A percentile compares a stretch with the other conserved stretches of the same genome.
phyloP scores from a whole-genome alignment of 1,284 basidiomycete genomes.

The Volvariella volvacea region DNA sequence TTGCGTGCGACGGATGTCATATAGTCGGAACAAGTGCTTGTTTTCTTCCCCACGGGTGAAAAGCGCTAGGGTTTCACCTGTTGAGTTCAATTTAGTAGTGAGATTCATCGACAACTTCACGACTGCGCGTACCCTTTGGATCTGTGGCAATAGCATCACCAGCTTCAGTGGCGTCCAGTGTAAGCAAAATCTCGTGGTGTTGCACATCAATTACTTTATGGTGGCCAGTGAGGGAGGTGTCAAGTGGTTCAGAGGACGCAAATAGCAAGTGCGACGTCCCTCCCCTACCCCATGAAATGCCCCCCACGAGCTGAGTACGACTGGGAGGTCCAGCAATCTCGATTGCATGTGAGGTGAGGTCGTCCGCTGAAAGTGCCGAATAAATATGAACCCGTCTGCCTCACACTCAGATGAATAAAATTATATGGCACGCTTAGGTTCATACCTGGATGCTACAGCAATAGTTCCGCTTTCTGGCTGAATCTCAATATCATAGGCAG shows the following conservation, averaged over 20 bases:
- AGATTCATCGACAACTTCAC: too few relatives aligned
- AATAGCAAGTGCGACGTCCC: conserved; percentile 37
- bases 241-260: conserved; percentile 50
- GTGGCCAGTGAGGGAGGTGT: conserved; percentile 26
- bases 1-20: conserved; percentile 36
- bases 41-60: conserved; percentile 31
- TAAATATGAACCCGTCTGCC: conserved; percentile 14
- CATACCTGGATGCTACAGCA: conserved; percentile 29
- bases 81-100: conserved; percentile 1
- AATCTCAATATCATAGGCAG: conserved; percentile 27
- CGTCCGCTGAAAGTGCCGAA: conserved; percentile 11
- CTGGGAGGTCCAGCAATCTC: not conserved
- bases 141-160: conserved; percentile 49
- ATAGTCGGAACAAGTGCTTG: conserved; percentile 40
- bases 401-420: too few relatives aligned
- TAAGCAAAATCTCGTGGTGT: conserved; percentile 12
- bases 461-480: conserved; percentile 25
- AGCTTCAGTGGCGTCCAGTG: conserved; percentile 39
- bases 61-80: conserved; percentile 38
- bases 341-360: not conserved
- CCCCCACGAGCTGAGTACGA: conserved; percentile 30
- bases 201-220: conserved; percentile 47
- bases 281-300: conserved; percentile 48
- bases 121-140: conserved; percentile 30
- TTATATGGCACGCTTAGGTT: conserved; percentile 7